Conservation (phyloP, 179 eudicot species). For the Beta lomatogona region DNA sequence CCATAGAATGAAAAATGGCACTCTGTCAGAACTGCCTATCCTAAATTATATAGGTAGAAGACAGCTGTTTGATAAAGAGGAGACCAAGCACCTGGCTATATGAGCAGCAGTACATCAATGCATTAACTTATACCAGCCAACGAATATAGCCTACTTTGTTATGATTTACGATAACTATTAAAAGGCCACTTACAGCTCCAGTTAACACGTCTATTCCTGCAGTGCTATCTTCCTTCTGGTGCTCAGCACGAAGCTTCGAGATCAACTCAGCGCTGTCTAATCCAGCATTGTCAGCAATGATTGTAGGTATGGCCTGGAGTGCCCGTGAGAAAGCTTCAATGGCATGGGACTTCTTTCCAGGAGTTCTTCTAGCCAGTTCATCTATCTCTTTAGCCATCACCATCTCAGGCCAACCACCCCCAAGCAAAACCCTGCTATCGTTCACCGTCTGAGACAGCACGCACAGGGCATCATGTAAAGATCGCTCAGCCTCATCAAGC, state of each 20-base stretch:
- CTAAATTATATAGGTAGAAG: background rate
- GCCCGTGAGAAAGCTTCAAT: slow-evolving; percentile 97
- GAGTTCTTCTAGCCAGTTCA: slow-evolving; percentile 90
- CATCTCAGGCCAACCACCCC: slow-evolving; percentile 99
- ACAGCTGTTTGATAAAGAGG: background rate
- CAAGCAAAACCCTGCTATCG: slow-evolving; percentile 89
- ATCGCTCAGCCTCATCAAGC: slow-evolving; percentile 98
- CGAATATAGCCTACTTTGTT: background rate
- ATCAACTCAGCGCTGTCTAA: slow-evolving; percentile 94
- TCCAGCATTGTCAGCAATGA: slow-evolving; percentile 97
- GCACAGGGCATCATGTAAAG: slow-evolving; percentile 94
- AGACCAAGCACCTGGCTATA: background rate
- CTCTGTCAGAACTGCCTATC: background rate
- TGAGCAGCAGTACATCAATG: background rate
- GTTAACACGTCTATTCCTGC: slow-evolving; percentile 93
- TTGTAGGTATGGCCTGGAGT: slow-evolving; percentile 88
- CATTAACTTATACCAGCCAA: background rate
- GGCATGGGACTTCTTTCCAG: slow-evolving; percentile 97
- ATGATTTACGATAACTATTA: background rate
- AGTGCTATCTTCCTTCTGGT: slow-evolving; percentile 74
- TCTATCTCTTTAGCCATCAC: slow-evolving; percentile 95
- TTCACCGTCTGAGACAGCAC: slow-evolving; percentile 94
- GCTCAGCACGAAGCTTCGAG: slow-evolving; percentile 96
- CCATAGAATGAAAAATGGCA: background rate
- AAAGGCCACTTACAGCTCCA: slow-evolving; percentile 66